Conservation (phyloP, 495 filamentous ascomycete genomes). For the Neurospora discreta region DNA sequence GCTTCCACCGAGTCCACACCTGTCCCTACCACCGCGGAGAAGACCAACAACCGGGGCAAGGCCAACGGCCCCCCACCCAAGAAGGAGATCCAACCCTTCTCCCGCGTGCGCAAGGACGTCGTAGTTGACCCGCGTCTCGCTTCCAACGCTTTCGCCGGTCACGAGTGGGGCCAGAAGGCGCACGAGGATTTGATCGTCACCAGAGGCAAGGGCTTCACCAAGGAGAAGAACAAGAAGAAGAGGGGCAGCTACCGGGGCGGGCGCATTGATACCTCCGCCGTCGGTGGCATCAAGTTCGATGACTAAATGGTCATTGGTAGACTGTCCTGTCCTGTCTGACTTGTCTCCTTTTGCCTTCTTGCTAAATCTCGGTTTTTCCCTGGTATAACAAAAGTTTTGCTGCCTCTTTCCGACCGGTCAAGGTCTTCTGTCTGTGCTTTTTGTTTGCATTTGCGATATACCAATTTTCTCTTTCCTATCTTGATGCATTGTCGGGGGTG, state of each 20-base stretch:
- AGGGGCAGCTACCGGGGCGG: conserved; percentile 80
- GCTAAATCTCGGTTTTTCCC: background rate
- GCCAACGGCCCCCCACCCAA: conserved; percentile 28
- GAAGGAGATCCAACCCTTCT: conserved; percentile 50
- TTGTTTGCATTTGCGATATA: background rate
- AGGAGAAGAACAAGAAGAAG: conserved; percentile 98
- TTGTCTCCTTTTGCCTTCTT: background rate
- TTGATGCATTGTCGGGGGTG: background rate
- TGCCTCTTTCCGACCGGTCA: background rate
- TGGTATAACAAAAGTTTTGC: background rate
- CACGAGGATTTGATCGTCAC: conserved; percentile 80
- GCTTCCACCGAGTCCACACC: conserved; percentile 29
- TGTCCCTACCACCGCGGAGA: conserved; percentile 34
- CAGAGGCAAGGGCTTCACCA: conserved; percentile 94
- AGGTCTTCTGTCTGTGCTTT: background rate
- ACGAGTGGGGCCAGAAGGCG: conserved; percentile 83
- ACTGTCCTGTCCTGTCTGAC: background rate
- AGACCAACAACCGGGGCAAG: conserved; percentile 36
- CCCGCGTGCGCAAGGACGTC: conserved; percentile 47
- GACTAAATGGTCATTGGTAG: conserved; percentile 36
- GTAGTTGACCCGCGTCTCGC: conserved; percentile 47
- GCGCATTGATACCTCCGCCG: conserved; percentile 59
- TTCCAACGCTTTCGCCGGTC: conserved; percentile 66
- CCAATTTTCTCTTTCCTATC: background rate
- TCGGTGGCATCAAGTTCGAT: conserved; percentile 79